Base-by-base conservation (phyloP, 805 yeast genomes). In the Scheffersomyces lignosus region DNA sequence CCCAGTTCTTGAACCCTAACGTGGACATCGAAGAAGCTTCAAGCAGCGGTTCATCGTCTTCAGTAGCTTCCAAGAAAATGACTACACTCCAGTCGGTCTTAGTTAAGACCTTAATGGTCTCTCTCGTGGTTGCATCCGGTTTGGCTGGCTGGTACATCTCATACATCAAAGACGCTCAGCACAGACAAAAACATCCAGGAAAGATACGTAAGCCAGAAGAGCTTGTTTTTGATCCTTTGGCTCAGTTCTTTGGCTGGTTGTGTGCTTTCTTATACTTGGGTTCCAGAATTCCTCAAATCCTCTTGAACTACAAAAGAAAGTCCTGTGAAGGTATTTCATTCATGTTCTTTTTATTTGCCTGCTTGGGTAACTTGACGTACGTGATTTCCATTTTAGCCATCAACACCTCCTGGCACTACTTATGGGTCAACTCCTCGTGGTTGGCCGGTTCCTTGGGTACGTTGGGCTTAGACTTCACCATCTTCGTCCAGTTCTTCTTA, bases 261-360 rank as follows among this genome's bases (percentile, higher is more conserved):
- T 83, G 90, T 66, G 93, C 95, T 5, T 56, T 68, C 1, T 66
- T 86, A 27, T 86, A 86, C 52, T 64, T 91, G 42, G 96, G 96
- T 2, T 90, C 98, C 13, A 73, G 99, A 50, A 64, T 93, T 18
- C 99, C 99, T 1, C 99, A 93, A 64, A 87, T 93, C 36, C 59
- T 87, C 40, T 72, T 91, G 43, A 93, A 93, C 63, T 87, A 74
- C 55, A 73, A 82, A 58, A 76, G 97, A 54, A 90, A 89, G 63
- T 84, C 95, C 2, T 89, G 96, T 58, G 98, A 93, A 44, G 98
- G 98, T 16, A 86, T 91, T 33, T 87, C 96, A 8, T 87, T 93
- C 54, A 73, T 91, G 72, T 91, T 93, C 63, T 91, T 91, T 64
- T 66, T 93, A 15, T 91, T 93, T 71, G 98, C 99, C 15, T 89